Evolutionary conservation across 768 basidiomycete species (phyloP).

Genomic region (Mycena vitilis): DNA sequence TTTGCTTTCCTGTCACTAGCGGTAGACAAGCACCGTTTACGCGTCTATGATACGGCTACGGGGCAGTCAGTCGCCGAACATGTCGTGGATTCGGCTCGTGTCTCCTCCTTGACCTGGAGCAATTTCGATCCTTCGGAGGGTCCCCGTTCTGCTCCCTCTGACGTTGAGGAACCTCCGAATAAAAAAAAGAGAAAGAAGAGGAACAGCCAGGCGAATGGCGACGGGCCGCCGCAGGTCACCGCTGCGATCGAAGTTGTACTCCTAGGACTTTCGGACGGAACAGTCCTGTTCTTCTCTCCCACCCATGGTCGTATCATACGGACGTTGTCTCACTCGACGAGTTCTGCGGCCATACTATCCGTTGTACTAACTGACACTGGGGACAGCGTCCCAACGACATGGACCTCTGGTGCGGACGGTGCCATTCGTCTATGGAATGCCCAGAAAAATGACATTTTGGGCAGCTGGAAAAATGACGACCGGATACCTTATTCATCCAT

Average conservation of each 20-base stretch:
- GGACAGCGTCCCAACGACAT: constrained; percentile 51
- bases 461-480: constrained; percentile 68
- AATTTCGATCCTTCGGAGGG: constrained; percentile 47
- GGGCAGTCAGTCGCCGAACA: constrained; percentile 68
- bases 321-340: constrained; percentile 66
- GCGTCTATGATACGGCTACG: constrained; percentile 70
- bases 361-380: constrained; percentile 49
- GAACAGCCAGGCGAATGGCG: constrained; percentile 41
- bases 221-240: constrained; percentile 39
- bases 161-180: constrained; percentile 50
- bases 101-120: constrained; percentile 67
- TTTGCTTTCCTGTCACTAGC: constrained; percentile 74
- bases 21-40: constrained; percentile 78
- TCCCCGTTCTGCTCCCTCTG: constrained; percentile 38
- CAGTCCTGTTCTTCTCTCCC: constrained; percentile 71
- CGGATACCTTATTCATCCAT: constrained; percentile 68
- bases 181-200: constrained; percentile 70
- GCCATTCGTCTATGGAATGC: constrained; percentile 69
- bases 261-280: constrained; percentile 71
- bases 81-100: constrained; percentile 64
- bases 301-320: constrained; percentile 66
- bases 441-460: constrained; percentile 58
- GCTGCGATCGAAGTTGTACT: constrained; percentile 57
- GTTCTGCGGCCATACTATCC: constrained; percentile 64
- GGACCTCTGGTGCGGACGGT: constrained; percentile 71